Base-by-base conservation (phyloP, 1,284 basidiomycete species). In the Xerocomus cyaneibrunnescens region DNA sequence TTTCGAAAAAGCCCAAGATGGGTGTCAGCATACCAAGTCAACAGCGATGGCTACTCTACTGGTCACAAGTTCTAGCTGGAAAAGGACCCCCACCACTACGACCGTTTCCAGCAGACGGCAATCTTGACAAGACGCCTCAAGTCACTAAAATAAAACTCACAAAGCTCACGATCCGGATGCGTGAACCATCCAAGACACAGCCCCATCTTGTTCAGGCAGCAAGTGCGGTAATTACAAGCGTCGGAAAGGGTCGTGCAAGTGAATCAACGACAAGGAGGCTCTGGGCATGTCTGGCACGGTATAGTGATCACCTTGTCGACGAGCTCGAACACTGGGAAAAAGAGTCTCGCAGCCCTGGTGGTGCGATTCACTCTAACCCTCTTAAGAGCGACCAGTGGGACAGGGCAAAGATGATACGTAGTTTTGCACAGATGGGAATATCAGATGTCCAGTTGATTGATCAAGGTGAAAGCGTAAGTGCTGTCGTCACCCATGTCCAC, bases 1-100 rank as follows among this genome's bases (percentile, higher is more conserved):
- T 43, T 1, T 71, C 73, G 17, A 73, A 72, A 53, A 83, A 80
- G 56, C 59, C 65, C 19, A 82, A 80, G 60, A 81, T 80, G 62
- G 87, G 87, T 16, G 84, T 89, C 32, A 88, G 84, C 58, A 88
- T 90, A 56, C 85, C 87, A 0, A 86, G 83, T 54, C 88, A 89
- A 65, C 76, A 80, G 6, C 78, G 87, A 13, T 90, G 83, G 76
- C 70, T 90, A 13, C 77, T 79, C 57, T 89, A 89, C 62, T 89
- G 86, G 87, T 81, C 84, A 2, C 74, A 83, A 6, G 59, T 87
- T n/a, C 74, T 89, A 27, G 72, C 78, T 1, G 72, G 77, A 40
- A 76, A 78, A 44, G 80, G 74, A 0, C 85, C 85, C 4, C 55
- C 65, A 1, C 71, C 74, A 36, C 68, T 85, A 54, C 83, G 78